Evolutionary conservation across 345 rosid genomes (phyloP).

Genomic region (Gossypium arboreum): DNA sequence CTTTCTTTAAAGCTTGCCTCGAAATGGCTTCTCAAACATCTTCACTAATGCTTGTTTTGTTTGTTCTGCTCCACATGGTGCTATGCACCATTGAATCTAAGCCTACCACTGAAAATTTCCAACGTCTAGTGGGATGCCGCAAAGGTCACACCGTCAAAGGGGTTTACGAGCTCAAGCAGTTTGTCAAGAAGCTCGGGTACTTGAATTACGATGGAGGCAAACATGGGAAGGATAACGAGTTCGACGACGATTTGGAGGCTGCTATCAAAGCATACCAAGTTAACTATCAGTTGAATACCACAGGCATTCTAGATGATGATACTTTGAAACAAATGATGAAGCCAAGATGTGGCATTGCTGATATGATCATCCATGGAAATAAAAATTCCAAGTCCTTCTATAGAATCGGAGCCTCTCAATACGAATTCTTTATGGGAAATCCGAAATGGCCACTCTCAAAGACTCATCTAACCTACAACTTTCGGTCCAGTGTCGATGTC

Average conservation of each 20-base stretch:
- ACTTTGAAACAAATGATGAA: conserved; percentile 20
- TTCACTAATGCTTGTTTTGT: background rate
- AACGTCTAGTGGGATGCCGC: background rate
- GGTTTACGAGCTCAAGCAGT: conserved; percentile 10
- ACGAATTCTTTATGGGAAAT: conserved; percentile 7
- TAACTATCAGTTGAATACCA: conserved; percentile 10
- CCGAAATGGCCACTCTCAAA: conserved; percentile 18
- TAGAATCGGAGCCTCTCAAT: background rate
- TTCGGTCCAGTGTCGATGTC: conserved; percentile 5
- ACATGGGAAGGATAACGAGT: conserved; percentile 9
- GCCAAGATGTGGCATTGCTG: conserved; percentile 28
- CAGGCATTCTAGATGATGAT: conserved; percentile 20
- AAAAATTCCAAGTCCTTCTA: conserved; percentile 5
- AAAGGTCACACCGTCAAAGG: conserved; percentile 12
- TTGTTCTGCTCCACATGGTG: conserved; percentile 1
- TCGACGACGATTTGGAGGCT: conserved; percentile 17
- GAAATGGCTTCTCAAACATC: background rate
- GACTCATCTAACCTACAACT: conserved; percentile 15
- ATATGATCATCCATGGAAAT: background rate
- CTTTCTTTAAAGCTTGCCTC: background rate
- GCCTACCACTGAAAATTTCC: background rate
- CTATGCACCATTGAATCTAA: background rate
- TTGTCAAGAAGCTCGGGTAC: conserved; percentile 16
- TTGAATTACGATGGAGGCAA: background rate
- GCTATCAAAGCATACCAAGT: conserved; percentile 20